Evolutionary conservation across 2,329 filamentous ascomycete genomes (phyloP).

Genomic region (Passalora sequoiae): DNA sequence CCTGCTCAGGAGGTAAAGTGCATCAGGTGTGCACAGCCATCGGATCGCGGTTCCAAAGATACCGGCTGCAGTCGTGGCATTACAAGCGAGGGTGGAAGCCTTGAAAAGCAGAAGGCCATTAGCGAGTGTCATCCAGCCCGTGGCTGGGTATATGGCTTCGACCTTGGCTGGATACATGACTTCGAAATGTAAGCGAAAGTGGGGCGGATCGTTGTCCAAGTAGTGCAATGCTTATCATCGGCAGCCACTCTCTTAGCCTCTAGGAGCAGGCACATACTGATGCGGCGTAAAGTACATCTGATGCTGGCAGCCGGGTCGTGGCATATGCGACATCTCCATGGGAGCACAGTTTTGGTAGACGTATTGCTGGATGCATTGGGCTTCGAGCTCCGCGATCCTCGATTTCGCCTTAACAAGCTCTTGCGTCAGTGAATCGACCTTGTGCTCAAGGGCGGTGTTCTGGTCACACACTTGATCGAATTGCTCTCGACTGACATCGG

Average conservation of each 20-base stretch:
- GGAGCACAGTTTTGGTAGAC: background rate
- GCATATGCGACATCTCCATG: conserved; percentile 1
- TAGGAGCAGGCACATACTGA: conserved; percentile 8
- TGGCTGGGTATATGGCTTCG: too few relatives aligned
- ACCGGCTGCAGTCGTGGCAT: too few relatives aligned
- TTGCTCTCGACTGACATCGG: conserved; percentile 1
- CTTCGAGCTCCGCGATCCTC: background rate
- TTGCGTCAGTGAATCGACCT: background rate
- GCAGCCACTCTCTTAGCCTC: conserved; percentile 1
- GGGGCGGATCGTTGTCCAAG: too few relatives aligned
- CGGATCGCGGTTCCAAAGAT: too few relatives aligned
- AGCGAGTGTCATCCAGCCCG: too few relatives aligned
- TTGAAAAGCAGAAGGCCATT: too few relatives aligned
- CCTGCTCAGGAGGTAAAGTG: too few relatives aligned
- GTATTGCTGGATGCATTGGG: background rate
- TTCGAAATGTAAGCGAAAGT: too few relatives aligned
- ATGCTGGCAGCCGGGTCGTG: conserved; percentile 1
- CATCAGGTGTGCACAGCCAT: too few relatives aligned
- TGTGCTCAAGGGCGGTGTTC: background rate
- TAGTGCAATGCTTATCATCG: too few relatives aligned
- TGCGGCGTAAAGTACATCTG: conserved; percentile 8
- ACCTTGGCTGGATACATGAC: too few relatives aligned
- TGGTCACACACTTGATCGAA: background rate
- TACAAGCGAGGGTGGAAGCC: too few relatives aligned
- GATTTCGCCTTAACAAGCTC: background rate